Evolutionary conservation across 2,329 filamentous ascomycete genomes (phyloP).

Genomic region (Ascochyta pisi): DNA sequence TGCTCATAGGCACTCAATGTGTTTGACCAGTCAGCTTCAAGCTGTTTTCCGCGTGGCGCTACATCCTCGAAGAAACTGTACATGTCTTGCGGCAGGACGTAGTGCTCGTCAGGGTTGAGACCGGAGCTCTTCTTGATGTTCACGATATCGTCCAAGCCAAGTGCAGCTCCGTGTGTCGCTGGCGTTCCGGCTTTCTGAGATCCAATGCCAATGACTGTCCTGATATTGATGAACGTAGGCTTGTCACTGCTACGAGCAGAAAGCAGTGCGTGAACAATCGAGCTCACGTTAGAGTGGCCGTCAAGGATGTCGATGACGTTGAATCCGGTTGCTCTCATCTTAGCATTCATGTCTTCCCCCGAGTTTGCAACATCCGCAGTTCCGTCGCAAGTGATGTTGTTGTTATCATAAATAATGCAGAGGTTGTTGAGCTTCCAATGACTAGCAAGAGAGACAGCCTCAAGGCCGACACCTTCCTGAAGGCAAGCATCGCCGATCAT

Average conservation of each 20-base stretch:
- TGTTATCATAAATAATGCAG: constrained; percentile 66
- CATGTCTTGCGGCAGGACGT: constrained; percentile 54
- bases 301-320: constrained; percentile 62
- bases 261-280: constrained; percentile 56
- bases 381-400: constrained; percentile 66
- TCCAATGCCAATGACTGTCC: constrained; percentile 61
- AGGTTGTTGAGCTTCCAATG: constrained; percentile 64
- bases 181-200: constrained; percentile 34
- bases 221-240: constrained; percentile 65
- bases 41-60: constrained; percentile 53
- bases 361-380: constrained; percentile 39
- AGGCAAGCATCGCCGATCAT: constrained; percentile 65
- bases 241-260: constrained; percentile 55
- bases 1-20: constrained; percentile 53
- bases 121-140: constrained; percentile 55
- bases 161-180: constrained; percentile 4
- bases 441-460: constrained; percentile 10
- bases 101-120: constrained; percentile 57
- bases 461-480: constrained; percentile 37
- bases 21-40: constrained; percentile 58
- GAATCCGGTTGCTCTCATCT: constrained; percentile 65
- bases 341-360: constrained; percentile 62
- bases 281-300: constrained; percentile 60
- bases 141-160: constrained; percentile 2
- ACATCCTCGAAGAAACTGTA: constrained; percentile 56